A percentile compares a stretch with the other conserved stretches of the same genome.
These are phyloP conservation scores for Leccinum aurantiacum DNA, from an alignment of 768 basidiomycete genomes.

Conservation along the genomic window DNA sequence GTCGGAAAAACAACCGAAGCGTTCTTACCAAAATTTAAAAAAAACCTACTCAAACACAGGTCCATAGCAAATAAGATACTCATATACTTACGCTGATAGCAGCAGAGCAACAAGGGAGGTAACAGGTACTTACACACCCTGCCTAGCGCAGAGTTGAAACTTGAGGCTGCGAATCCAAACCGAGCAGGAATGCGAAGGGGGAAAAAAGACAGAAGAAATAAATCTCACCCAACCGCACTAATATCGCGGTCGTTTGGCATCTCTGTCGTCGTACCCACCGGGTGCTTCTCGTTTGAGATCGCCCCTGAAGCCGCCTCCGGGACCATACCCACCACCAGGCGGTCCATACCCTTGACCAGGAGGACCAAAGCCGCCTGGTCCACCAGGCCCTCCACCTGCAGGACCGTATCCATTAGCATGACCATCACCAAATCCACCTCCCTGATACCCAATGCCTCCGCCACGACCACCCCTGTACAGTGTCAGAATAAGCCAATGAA, in stretches of 20 bases:
- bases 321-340: constrained; percentile 45
- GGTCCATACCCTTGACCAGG: constrained; percentile 42
- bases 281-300: constrained; percentile 76
- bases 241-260: constrained; percentile 78
- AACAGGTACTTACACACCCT: constrained; percentile 37
- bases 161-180: constrained; percentile 27
- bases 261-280: constrained; percentile 80
- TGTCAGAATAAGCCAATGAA: constrained; percentile 17
- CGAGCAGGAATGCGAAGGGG: constrained; percentile 17
- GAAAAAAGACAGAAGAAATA: constrained; percentile 28
- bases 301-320: constrained; percentile 58
- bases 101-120: constrained; percentile 28
- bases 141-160: constrained; percentile 29
- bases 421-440: constrained; percentile 55
- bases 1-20: neutral
- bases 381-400: constrained; percentile 41
- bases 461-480: constrained; percentile 58
- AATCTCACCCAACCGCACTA: constrained; percentile 47
- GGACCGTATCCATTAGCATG: constrained; percentile 56
- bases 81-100: constrained; percentile 37
- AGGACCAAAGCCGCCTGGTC: constrained; percentile 45
- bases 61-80: constrained; percentile 30
- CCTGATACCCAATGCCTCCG: constrained; percentile 71
- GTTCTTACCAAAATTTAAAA: constrained; percentile 5
- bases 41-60: constrained; percentile 7